Percentiles rank a stretch among this genome's conserved stretches.
These are phyloP conservation scores for Vaccinium macrocarpon DNA, from an alignment of 148 eudicot genomes.

Conservation along the genomic window DNA sequence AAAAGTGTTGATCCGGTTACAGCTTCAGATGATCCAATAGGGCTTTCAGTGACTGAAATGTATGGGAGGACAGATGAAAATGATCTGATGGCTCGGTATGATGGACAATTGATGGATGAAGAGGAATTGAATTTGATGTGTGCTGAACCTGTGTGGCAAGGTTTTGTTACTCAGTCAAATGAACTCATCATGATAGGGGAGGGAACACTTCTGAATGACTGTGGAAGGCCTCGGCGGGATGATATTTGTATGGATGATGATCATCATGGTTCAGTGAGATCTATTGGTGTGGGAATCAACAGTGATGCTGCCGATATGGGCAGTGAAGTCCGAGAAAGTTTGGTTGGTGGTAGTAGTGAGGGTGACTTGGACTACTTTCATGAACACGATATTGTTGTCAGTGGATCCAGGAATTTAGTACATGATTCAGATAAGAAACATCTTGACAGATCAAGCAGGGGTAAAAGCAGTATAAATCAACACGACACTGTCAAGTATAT, in stretches of 20 bases:
- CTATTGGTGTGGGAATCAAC: conserved; percentile 97
- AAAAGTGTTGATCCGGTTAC: conserved; percentile 59
- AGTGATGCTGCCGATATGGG: conserved; percentile 90
- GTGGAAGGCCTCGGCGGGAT: conserved; percentile 54
- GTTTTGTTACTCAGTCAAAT: conserved; percentile 82
- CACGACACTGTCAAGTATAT: conserved; percentile 43
- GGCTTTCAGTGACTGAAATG: conserved; percentile 60
- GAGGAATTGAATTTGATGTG: conserved; percentile 85
- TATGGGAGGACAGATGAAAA: conserved; percentile 58
- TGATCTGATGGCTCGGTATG: conserved; percentile 68
- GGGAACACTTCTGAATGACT: conserved; percentile 55
- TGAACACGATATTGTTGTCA: conserved; percentile 55
- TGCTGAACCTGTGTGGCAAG: conserved; percentile 94
- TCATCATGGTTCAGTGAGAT: conserved; percentile 91
- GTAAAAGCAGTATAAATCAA: conserved; percentile 35
- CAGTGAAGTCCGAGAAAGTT: conserved; percentile 85
- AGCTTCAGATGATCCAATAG: conserved; percentile 63
- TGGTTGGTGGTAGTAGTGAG: conserved; percentile 92
- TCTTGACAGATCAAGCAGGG: conserved; percentile 40
- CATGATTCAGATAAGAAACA: conserved; percentile 33
- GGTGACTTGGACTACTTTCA: conserved; percentile 76
- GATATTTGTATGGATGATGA: conserved; percentile 77
- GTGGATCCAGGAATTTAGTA: conserved; percentile 38
- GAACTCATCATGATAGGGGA: conserved; percentile 80
- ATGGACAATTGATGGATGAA: conserved; percentile 91